Percentiles rank a stretch among this genome's conserved stretches.
Evolutionary conservation across 129 eudicot genomes (phyloP).

Genomic region (Escallonia rubra): DNA sequence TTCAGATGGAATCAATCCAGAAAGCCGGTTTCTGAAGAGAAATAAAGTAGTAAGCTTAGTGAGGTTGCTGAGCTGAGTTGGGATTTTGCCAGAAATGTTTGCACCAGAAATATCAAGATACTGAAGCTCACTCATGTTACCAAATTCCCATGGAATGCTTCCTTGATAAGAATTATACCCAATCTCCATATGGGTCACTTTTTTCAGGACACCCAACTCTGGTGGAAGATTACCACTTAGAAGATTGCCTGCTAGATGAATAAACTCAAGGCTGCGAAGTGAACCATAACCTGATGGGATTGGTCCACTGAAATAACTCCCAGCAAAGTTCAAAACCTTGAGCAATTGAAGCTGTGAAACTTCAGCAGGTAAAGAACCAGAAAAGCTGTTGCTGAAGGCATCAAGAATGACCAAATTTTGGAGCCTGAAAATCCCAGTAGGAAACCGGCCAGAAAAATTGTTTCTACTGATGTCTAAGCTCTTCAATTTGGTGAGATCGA

Average conservation of each 20-base stretch:
- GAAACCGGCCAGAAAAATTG: slow-evolving; percentile 81
- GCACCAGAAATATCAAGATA: slow-evolving; percentile 97
- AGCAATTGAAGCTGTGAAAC: slow-evolving; percentile 50
- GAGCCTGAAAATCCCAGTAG: slow-evolving; percentile 59
- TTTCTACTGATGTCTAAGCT: slow-evolving; percentile 80
- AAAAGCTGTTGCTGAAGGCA: slow-evolving; percentile 96
- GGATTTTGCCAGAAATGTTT: slow-evolving; percentile 74
- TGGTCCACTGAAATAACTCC: slow-evolving; percentile 88
- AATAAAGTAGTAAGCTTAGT: slow-evolving; percentile 71
- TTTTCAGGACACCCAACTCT: slow-evolving; percentile 59
- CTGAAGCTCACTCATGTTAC: slow-evolving; percentile 72
- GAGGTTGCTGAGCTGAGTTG: slow-evolving; percentile 53
- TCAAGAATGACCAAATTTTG: slow-evolving; percentile 51
- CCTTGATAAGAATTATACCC: slow-evolving; percentile 80
- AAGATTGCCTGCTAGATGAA: slow-evolving; percentile 84
- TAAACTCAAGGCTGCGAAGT: slow-evolving; percentile 57
- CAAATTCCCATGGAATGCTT: slow-evolving; percentile 76
- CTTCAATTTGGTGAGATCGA: slow-evolving; percentile 46
- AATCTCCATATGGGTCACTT: slow-evolving; percentile 84
- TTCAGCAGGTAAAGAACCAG: slow-evolving; percentile 71
- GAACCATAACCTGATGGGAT: slow-evolving; percentile 72
- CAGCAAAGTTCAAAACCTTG: slow-evolving; percentile 73
- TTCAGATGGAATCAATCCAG: slow-evolving; percentile 59
- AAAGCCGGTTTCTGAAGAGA: slow-evolving; percentile 65
- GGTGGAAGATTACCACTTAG: slow-evolving; percentile 63